phyloP scores from a whole-genome alignment of 225 moss, liverwort and hornwort species.

The Marchantia polymorpha region DNA sequence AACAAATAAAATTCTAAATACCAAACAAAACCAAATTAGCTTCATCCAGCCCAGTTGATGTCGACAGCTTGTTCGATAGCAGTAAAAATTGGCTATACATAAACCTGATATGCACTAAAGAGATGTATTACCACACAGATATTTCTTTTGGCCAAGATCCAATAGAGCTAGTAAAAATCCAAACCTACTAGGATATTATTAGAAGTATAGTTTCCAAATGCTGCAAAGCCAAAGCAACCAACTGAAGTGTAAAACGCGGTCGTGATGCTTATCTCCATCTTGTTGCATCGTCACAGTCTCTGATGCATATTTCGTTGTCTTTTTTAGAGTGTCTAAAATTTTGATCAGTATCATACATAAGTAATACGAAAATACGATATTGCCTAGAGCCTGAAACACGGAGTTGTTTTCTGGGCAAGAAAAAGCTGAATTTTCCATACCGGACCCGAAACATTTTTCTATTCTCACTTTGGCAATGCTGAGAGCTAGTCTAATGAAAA shows the following conservation, averaged over 20 bases:
- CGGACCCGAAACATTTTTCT: neutral
- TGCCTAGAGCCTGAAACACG: slow-evolving; percentile 33
- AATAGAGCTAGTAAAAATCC: slow-evolving; percentile 42
- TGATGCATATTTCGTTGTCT: slow-evolving; percentile 22
- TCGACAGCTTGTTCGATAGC: slow-evolving; percentile 20
- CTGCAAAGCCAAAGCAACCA: slow-evolving; percentile 35
- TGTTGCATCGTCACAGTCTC: slow-evolving; percentile 41
- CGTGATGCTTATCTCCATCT: slow-evolving; percentile 12
- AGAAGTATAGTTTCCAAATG: slow-evolving; percentile 34
- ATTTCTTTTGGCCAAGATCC: slow-evolving; percentile 43
- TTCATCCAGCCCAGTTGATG: slow-evolving; percentile 26
- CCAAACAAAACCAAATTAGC: slow-evolving; percentile 17
- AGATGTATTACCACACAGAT: slow-evolving; percentile 38
- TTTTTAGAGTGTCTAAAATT: slow-evolving; percentile 40
- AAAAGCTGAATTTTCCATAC: slow-evolving; percentile 12
- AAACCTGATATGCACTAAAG: slow-evolving; percentile 48
- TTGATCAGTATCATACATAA: slow-evolving; percentile 39
- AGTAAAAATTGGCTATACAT: slow-evolving; percentile 36
- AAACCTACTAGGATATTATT: slow-evolving; percentile 45
- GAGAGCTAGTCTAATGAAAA: slow-evolving; percentile 58
- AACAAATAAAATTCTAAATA: slow-evolving; percentile 22
- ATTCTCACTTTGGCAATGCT: slow-evolving; percentile 40
- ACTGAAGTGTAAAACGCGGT: slow-evolving; percentile 39
- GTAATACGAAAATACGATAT: slow-evolving; percentile 37
- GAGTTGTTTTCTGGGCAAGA: slow-evolving; percentile 20